Evolutionary conservation across 495 filamentous ascomycete genomes (phyloP), one percentile per base, ranked within the genome.

Genomic region (Podospora didyma): DNA sequence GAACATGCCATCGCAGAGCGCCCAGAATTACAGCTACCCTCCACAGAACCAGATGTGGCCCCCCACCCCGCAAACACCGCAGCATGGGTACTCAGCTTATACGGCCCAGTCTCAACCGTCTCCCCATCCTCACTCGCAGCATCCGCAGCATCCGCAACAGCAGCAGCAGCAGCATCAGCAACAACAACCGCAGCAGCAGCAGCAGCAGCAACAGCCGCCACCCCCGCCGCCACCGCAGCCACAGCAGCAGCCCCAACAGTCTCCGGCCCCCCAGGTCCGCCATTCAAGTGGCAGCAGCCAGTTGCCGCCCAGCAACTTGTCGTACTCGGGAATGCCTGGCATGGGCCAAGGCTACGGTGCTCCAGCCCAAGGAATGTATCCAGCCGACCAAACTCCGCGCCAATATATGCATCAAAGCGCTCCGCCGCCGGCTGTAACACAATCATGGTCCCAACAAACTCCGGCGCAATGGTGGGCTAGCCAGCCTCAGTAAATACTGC

Each of bases 251-350:
- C 26, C 26, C 3, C 77, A 82, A 21, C 81, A 85, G 31, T 82
- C 84, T 35, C 80, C 77, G 7, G 77, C 81, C 26, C 79, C 83
- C 23, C 85, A 85, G 56, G 74, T 86, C 16, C 85, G 82, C 24
- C 86, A 87, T 72, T 82, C 73, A 59, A 77, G 66, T 70, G 79
- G 60, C 58, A 82, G 69, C 47, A 75, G 82, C 41, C 85, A 86
- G 66, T 80, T 86, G 66, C 81, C 85, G 61, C 76, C 80, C 51
- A 76, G 71, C 56, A 73, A 61, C 61, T 73, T 85, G 67, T 79
- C 79, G 53, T 86, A 85, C 55, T 72, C 81, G 21, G 75, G 78
- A 4, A 85, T 88, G 79, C 82, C 80, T 46, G 75, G 78, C 37
- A 76, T 87, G 68, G 65, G 75, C 19, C 80, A 84, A 67, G 75